Evolutionary conservation across 2,329 filamentous ascomycete genomes (phyloP).

Genomic region (Penicillium hordei): DNA sequence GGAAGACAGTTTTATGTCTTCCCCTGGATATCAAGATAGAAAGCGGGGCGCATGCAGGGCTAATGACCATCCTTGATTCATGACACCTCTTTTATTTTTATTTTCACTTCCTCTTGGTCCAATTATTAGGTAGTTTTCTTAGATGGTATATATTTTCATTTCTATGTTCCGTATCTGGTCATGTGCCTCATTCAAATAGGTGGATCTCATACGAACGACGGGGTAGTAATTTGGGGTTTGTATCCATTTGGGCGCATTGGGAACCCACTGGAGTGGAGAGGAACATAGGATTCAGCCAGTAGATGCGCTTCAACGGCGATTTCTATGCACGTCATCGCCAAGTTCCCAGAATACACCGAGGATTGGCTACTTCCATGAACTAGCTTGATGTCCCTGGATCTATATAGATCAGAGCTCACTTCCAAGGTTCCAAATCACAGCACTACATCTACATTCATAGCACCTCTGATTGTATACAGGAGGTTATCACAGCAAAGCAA

Average conservation of each 20-base stretch:
- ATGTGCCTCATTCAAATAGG: background rate
- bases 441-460: background rate
- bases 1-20: conserved; percentile 1
- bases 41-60: conserved; percentile 13
- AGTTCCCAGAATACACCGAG: background rate
- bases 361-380: background rate
- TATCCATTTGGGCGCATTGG: background rate
- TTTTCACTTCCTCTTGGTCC: conserved; percentile 6
- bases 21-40: conserved; percentile 16
- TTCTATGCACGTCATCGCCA: conserved; percentile 3
- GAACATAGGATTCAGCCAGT: background rate
- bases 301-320: background rate
- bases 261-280: background rate
- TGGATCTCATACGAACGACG: background rate
- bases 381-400: background rate
- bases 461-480: background rate
- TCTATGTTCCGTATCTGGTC: background rate
- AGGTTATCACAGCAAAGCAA: background rate
- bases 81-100: conserved; percentile 15
- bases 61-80: conserved; percentile 23
- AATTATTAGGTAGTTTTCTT: conserved; percentile 9
- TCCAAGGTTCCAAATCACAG: background rate
- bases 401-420: background rate
- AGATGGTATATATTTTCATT: conserved; percentile 10
- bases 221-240: background rate